Evolutionary conservation across 768 basidiomycete genomes (phyloP), one percentile per base, ranked within the genome.

Genomic region (Tricholoma terreum): DNA sequence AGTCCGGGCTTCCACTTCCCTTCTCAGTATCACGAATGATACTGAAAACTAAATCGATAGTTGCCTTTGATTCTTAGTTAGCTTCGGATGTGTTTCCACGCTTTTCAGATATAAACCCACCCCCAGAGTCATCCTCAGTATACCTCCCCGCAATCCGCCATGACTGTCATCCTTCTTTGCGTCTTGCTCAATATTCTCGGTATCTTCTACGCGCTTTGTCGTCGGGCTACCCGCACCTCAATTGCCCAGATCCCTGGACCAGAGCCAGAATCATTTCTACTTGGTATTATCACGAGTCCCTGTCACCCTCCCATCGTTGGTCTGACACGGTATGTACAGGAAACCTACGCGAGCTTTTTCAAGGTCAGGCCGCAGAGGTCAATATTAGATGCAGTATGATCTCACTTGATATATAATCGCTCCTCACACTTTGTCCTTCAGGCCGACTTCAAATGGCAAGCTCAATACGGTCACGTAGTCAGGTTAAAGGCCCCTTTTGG

Each of bases 391-490:
- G 15, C 45, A 36, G 54, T 52, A 58, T 51, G 21, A 30, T 54
- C 50, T 59, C 55, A 56, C 59, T 24, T 30, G 58, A 48, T 45
- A 54, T 56, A 33, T 55, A 50, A 52, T 24, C 42, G 35, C 50
- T 61, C 55, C 30, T 38, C 22, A 50, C 51, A 40, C 17, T 12
- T 30, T n/a, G 45, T 31, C 46, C 15, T 57, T 15, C 62, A 78
- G 73, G 69, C 69, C 19, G 79, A 80, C 53, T 75, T 78, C 58
- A 67, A 70, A 59, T 82, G 78, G 80, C 76, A 75, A 64, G 68
- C 70, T 30, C 60, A 68, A 60, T 80, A 73, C 59, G 79, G 79
- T 15, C 73, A 75, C 59, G 64, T 80, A 35, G 64, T 77, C 53
- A 65, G 67, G 50, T 66, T 75, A 56, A 76, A 73, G 61, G 74